Evolutionary conservation across 75 land plant species (phyloP), one percentile per base, ranked within the genome.

Genomic region (Azolla pinnata): DNA sequence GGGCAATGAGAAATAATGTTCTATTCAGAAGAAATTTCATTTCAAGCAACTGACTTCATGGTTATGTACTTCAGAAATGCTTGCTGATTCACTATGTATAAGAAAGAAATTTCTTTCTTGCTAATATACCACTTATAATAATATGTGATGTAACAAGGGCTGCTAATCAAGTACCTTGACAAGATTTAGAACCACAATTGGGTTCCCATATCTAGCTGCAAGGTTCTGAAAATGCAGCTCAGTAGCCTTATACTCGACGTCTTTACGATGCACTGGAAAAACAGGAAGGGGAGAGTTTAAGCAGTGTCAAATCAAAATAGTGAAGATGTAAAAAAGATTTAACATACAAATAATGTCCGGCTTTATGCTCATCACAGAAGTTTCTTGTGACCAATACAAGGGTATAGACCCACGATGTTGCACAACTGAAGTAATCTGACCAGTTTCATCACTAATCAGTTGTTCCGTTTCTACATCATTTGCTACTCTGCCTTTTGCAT

Each of bases 381-480:
- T 80, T 57, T 87, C 91, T 50, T 87, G 91, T 16, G 91, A 84
- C 91, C 91, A 87, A 63, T 72, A 84, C 19, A 87, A 82, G 44
- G 90, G 91, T 25, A 87, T 87, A 0, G 91, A 87, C 21, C 91
- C 91, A 24, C 91, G 75, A 29, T 73, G 67, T 60, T 87, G 91
- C 42, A 87, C 91, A 56, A 81, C 77, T 67, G 91, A 87, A 62
- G 72, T 68, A 47, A 87, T 73, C 32, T 81, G 77, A 31, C 62
- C 79, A 35, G 83, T 67, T 26, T 42, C 65, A 44, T 71, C 80
- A 73, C 61, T 62, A 10, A 84, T 80, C 72, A 87, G 81, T 33
- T 87, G 91, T 61, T 87, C 91, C 33, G 88, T 84, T 50, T 87
- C 91, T 46, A 87, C 91, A 76, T 87, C 91, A 79, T 87, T 87